Percentiles rank a stretch among this genome's conserved stretches.
These are phyloP conservation scores for Phaeotremella skinneri DNA, from an alignment of 768 basidiomycete genomes.

Conservation along the genomic window DNA sequence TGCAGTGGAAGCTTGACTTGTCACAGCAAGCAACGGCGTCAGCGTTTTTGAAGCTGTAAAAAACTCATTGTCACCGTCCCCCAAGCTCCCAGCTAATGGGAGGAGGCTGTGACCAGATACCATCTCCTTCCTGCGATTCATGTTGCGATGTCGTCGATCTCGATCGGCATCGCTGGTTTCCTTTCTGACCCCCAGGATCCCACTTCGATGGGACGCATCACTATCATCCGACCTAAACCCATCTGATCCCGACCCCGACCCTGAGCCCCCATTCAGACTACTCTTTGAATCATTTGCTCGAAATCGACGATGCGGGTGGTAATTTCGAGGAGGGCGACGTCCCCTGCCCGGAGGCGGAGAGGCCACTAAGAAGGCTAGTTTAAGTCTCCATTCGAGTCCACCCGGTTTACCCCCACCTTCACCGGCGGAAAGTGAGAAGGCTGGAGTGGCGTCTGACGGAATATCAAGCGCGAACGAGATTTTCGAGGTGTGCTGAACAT, in stretches of 20 bases:
- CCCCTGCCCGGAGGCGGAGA: conserved; percentile 62
- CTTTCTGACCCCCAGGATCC: background rate
- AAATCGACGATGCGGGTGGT: conserved; percentile 61
- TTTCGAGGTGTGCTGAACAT: conserved; percentile 68
- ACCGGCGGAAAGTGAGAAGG: conserved; percentile 68
- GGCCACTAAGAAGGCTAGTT: conserved; percentile 79
- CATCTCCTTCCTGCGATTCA: conserved; percentile 3
- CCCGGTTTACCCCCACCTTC: conserved; percentile 54
- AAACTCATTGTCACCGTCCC: conserved; percentile 59
- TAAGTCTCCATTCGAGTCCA: conserved; percentile 86
- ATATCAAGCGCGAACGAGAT: conserved; percentile 88
- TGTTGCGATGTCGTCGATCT: background rate
- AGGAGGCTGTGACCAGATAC: conserved; percentile 18
- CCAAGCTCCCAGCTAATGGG: conserved; percentile 43
- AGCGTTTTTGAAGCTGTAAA: conserved; percentile 56
- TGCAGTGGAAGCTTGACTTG: too few relatives aligned
- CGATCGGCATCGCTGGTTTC: background rate
- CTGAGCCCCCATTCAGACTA: background rate
- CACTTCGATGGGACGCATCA: background rate
- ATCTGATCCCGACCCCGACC: too few relatives aligned
- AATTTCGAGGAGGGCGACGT: conserved; percentile 67
- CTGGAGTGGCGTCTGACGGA: conserved; percentile 84
- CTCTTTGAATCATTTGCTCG: conserved; percentile 58
- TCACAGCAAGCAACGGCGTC: conserved; percentile 21
- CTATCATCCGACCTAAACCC: background rate